Base-by-base conservation (phyloP, 2,329 filamentous ascomycete species). In the Xylariales sp. region DNA sequence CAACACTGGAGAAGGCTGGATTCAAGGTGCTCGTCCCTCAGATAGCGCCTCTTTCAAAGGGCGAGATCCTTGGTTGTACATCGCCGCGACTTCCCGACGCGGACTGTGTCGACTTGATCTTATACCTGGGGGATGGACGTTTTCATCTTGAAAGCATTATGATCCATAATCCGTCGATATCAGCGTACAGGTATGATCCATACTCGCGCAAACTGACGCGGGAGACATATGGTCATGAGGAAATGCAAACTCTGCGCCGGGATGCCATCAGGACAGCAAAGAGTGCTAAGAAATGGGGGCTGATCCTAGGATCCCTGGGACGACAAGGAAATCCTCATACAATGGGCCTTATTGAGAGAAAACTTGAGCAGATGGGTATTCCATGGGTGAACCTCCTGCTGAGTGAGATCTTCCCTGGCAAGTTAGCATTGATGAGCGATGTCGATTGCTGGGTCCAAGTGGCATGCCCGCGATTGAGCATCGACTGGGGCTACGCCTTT, bases 401-500 rank as follows among this genome's bases (percentile, higher is more conserved):
- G 4, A 93, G 86, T 48, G 93, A 98, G 69, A 97, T 98, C 41
- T 96, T 97, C 61, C 93, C 94, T 0, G 90, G 88, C 0, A 98
- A 97, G 68, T 67, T 98, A 50, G 89, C 88, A 0, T 82, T 93
- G 71, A 96, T 98, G 88, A 67, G 69, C 21, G 91, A 97, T 56
- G 87, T 98, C 3, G 91, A 96, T 59, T 95, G 89, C 54, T 98
- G 93, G 93, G 91, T 98, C 28, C 93, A 98, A 65, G 89, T 98
- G 38, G 93, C 93, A 4, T 98, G 93, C 65, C 93, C 93, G n/a
- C 72, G 93, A 37, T 60, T 98, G 60, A 97, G 91, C 62, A 98
- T 98, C 52, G 93, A 98, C 66, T 98, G 93, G 93, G 93, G 93
- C 0, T 97, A 97, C 67, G 93, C 93, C 1, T 98, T 98, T 59